Evolutionary conservation across 352 stramenopile genomes (phyloP).

Genomic region (Elongisporangium undulatum): DNA sequence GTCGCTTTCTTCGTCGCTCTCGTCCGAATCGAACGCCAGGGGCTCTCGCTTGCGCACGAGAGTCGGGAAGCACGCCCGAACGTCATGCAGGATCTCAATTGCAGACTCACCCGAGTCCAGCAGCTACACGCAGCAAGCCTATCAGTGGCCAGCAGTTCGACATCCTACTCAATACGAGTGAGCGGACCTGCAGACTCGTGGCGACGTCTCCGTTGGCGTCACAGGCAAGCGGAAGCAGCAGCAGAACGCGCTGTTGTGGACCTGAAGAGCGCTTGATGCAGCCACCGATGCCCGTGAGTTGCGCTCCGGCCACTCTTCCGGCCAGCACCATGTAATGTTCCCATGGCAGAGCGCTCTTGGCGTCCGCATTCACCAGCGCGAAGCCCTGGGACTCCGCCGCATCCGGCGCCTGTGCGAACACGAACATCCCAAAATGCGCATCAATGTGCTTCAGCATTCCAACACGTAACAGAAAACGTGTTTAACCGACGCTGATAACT

Average conservation of each 20-base stretch:
- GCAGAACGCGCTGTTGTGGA: constrained; percentile 27
- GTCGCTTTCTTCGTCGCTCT: constrained; percentile 19
- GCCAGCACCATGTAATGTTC: constrained; percentile 55
- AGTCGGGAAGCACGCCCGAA: constrained; percentile 60
- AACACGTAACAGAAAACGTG: constrained; percentile 2
- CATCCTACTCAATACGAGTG: not conserved
- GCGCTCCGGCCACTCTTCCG: constrained; percentile 27
- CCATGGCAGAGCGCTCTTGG: constrained; percentile 47
- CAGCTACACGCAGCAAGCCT: constrained; percentile 25
- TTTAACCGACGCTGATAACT: constrained; percentile 2
- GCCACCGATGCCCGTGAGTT: constrained; percentile 59
- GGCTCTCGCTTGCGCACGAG: constrained; percentile 49
- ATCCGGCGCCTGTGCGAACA: constrained; percentile 21
- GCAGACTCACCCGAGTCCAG: constrained; percentile 59
- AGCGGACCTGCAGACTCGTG: constrained; percentile 12
- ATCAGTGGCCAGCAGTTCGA: not conserved
- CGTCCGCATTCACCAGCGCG: constrained; percentile 27
- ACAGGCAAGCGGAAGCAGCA: constrained; percentile 37
- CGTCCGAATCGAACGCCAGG: constrained; percentile 29
- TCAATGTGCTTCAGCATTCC: constrained; percentile 1
- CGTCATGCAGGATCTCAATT: constrained; percentile 41
- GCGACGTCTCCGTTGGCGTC: not conserved
- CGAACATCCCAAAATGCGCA: constrained; percentile 24
- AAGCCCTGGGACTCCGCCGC: constrained; percentile 12
- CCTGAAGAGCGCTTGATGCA: constrained; percentile 26